These are phyloP conservation scores for Fraxinus ornus DNA, from an alignment of 305 asterid species.

Conservation along the genomic window DNA sequence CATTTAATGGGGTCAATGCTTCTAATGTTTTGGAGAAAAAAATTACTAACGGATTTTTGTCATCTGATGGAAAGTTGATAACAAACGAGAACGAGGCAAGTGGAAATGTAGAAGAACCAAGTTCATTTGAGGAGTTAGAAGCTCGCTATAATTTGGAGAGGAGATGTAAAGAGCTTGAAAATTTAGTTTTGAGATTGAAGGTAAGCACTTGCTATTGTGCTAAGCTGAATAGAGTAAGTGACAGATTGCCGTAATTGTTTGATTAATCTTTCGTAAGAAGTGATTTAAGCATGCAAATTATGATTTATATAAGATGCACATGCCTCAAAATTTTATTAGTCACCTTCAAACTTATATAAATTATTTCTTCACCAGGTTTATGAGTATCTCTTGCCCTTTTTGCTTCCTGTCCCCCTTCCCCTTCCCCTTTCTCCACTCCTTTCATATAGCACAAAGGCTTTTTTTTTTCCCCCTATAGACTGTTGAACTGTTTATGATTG, in stretches of 20 bases:
- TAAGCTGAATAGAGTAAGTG: background rate
- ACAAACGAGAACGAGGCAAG: conserved; percentile 29
- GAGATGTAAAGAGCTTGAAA: conserved; percentile 37
- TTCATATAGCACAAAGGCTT: background rate
- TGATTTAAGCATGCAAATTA: background rate
- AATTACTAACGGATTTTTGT: conserved; percentile 29
- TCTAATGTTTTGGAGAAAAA: conserved; percentile 9
- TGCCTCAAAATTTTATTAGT: background rate
- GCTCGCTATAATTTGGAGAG: conserved; percentile 39
- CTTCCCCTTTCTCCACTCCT: background rate
- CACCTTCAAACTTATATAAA: background rate
- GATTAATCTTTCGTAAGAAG: background rate
- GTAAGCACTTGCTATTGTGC: conserved; percentile 27
- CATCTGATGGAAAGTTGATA: conserved; percentile 21
- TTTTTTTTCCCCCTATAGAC: background rate
- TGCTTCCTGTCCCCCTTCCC: background rate
- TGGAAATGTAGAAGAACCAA: conserved; percentile 26
- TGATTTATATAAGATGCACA: background rate
- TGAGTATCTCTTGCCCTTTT: background rate
- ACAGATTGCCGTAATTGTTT: background rate
- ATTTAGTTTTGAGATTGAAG: conserved; percentile 42
- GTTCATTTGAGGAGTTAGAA: conserved; percentile 42
- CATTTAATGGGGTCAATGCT: conserved; percentile 19
- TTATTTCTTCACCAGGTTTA: background rate
- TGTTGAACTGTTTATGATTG: background rate